A percentile compares a stretch with the other conserved stretches of the same genome.
Evolutionary conservation across 345 rosid genomes (phyloP).

Genomic region (Sonneratia caseolaris): DNA sequence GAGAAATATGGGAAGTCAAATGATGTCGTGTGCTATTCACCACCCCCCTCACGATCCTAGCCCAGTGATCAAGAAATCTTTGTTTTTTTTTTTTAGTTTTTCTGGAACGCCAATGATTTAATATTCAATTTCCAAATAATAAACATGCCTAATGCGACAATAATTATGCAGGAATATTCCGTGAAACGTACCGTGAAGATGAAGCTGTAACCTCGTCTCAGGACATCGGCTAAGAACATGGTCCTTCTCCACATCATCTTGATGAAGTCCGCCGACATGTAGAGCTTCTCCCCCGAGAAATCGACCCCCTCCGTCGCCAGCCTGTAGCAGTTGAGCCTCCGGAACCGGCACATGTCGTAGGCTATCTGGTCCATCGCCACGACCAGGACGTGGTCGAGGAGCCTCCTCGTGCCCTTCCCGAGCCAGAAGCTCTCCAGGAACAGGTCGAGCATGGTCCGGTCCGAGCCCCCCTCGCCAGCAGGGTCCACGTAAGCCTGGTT

Average conservation of each 20-base stretch:
- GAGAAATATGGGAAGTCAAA: too few relatives aligned
- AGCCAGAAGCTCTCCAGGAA: conserved; percentile 73
- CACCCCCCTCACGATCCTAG: too few relatives aligned
- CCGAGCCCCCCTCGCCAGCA: conserved; percentile 9
- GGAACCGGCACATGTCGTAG: conserved; percentile 51
- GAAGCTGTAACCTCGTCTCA: conserved; percentile 56
- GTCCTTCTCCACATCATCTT: conserved; percentile 92
- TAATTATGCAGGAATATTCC: too few relatives aligned
- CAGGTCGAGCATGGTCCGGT: conserved; percentile 52
- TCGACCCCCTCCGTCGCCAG: conserved; percentile 46
- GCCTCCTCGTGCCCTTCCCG: conserved; percentile 46
- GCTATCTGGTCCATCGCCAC: conserved; percentile 64
- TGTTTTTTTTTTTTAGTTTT: too few relatives aligned
- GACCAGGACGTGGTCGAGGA: conserved; percentile 43
- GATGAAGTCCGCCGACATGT: conserved; percentile 62
- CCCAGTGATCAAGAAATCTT: too few relatives aligned
- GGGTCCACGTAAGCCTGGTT: conserved; percentile 67
- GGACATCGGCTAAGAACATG: conserved; percentile 43
- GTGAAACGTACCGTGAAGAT: conserved; percentile 50
- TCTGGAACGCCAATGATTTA: too few relatives aligned
- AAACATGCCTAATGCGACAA: too few relatives aligned
- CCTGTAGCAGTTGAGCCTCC: conserved; percentile 62
- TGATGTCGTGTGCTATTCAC: too few relatives aligned
- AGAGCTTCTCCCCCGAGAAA: conserved; percentile 43
- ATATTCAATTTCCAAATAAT: too few relatives aligned